Conservation (phyloP, 2,329 filamentous ascomycete species). For the Lasiodiplodia hormozganensis region DNA sequence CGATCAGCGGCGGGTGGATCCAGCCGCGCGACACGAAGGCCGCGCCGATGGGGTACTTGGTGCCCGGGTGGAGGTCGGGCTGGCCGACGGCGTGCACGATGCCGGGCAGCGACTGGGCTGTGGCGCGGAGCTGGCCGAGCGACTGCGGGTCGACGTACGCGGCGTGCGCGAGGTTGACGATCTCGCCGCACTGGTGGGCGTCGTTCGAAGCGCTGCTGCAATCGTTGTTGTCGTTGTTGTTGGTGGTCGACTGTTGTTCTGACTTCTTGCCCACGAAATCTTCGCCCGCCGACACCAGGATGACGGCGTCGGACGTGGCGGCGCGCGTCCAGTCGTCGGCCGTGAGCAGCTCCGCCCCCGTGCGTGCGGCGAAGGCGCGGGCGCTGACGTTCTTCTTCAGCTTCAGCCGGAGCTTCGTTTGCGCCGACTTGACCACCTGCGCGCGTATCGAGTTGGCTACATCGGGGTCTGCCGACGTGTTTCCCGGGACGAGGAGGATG, state of each 20-base stretch:
- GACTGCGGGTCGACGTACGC: slow-evolving; percentile 41
- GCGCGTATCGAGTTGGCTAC: slow-evolving; percentile 34
- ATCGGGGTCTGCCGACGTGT: slow-evolving; percentile 33
- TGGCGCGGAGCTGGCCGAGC: slow-evolving; percentile 41
- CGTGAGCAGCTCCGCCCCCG: slow-evolving; percentile 39
- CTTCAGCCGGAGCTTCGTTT: slow-evolving; percentile 42
- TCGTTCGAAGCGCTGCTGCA: slow-evolving; percentile 27
- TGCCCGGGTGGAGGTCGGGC: slow-evolving; percentile 47
- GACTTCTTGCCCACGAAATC: slow-evolving; percentile 40
- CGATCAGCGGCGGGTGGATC: slow-evolving; percentile 49
- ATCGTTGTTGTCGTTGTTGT: background rate
- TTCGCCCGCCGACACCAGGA: slow-evolving; percentile 41
- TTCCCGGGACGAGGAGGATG: slow-evolving; percentile 38
- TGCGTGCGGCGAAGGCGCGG: slow-evolving; percentile 38
- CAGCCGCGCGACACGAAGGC: slow-evolving; percentile 45
- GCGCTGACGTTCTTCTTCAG: slow-evolving; percentile 32
- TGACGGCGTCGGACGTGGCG: slow-evolving; percentile 37
- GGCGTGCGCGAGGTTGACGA: slow-evolving; percentile 38
- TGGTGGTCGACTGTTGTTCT: slow-evolving; percentile 30
- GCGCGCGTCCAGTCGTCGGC: slow-evolving; percentile 39
- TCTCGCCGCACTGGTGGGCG: slow-evolving; percentile 29
- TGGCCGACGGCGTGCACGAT: slow-evolving; percentile 45
- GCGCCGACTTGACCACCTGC: slow-evolving; percentile 40
- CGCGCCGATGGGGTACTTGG: slow-evolving; percentile 47
- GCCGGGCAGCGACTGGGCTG: slow-evolving; percentile 43